A percentile compares a stretch with the other conserved stretches of the same genome.
phyloP scores from a whole-genome alignment of 768 basidiomycete species.

The Lactarius sp. region DNA sequence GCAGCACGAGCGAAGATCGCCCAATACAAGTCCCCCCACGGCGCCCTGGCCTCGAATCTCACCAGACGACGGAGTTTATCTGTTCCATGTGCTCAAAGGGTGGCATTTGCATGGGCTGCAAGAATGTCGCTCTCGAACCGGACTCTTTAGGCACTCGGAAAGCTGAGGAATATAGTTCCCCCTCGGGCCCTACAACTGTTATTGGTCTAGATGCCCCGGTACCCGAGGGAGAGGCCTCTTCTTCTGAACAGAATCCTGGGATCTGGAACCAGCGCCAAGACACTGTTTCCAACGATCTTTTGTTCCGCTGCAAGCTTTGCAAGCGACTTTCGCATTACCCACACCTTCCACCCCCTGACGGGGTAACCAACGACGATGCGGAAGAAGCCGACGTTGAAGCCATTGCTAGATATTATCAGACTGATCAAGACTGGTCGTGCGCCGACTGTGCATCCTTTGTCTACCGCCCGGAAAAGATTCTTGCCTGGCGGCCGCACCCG shows the following conservation, averaged over 20 bases:
- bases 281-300: slow-evolving; percentile 38
- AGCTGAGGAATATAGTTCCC: neutral
- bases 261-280: neutral
- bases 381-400: slow-evolving; percentile 33
- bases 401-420: slow-evolving; percentile 61
- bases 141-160: slow-evolving; percentile 31
- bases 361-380: slow-evolving; percentile 32
- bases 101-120: slow-evolving; percentile 74
- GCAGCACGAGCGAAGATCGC: neutral
- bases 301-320: slow-evolving; percentile 83
- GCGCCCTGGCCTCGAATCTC: slow-evolving; percentile 18
- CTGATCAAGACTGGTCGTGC: slow-evolving; percentile 57
- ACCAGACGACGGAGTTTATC: slow-evolving; percentile 73
- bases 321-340: slow-evolving; percentile 78
- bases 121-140: slow-evolving; percentile 48
- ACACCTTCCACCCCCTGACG: slow-evolving; percentile 54
- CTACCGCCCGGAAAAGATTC: slow-evolving; percentile 72
- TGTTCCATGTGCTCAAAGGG: slow-evolving; percentile 73
- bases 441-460: slow-evolving; percentile 70
- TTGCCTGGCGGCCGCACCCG: slow-evolving; percentile 89
- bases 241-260: neutral
- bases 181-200: neutral
- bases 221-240: neutral
- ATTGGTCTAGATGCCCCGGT: neutral
- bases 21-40: slow-evolving; percentile 8